Evolutionary conservation across 768 basidiomycete species (phyloP), one percentile per base, ranked within the genome.

Genomic region (Agrocybe praecox): DNA sequence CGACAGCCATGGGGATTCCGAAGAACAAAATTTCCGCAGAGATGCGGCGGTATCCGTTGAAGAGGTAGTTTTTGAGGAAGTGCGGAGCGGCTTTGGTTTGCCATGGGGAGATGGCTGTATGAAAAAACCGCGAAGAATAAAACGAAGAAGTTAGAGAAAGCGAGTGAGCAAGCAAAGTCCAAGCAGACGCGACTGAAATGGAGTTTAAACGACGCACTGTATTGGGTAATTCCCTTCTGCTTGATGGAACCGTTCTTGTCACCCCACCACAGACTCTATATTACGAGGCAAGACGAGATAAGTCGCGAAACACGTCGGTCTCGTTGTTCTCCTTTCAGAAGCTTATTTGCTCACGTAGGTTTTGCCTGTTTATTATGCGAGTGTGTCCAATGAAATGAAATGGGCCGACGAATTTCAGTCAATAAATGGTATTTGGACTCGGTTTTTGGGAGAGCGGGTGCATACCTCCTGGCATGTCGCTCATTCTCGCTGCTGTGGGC

Each of bases 211-310:
- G 17, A 84, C 92, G 76, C 67, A 96, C 95, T 81, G 81, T 96
- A 97, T 66, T 80, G 75, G 49, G 83, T 76, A 56, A 96, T 80
- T 51, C 94, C 94, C 74, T 82, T 92, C 69, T 85, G 87, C 64
- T 79, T 79, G 44, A 81, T 48, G 5, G 36, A 14, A 58, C 83
- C 82, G 62, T 80, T 77, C 59, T 74, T 75, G 74, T 90, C 87
- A 76, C 94, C 94, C 94, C 94, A 97, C 94, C 94, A 97, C 50
- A 87, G 78, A 73, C 81, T 89, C 92, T 96, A 69, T 55, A 46
- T 52, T 29, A 3, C 49, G 36, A 26, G 46, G 33, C 15, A 49
- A 21, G 29, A 26, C 6, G 43, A 7, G 21, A 52, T 60, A 19
- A 62, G 54, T 45, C 36, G 32, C 23, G 26, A 23, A 45, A 23